phyloP scores from a whole-genome alignment of 805 yeast genomes.

The Cephaloascus fragrans region DNA sequence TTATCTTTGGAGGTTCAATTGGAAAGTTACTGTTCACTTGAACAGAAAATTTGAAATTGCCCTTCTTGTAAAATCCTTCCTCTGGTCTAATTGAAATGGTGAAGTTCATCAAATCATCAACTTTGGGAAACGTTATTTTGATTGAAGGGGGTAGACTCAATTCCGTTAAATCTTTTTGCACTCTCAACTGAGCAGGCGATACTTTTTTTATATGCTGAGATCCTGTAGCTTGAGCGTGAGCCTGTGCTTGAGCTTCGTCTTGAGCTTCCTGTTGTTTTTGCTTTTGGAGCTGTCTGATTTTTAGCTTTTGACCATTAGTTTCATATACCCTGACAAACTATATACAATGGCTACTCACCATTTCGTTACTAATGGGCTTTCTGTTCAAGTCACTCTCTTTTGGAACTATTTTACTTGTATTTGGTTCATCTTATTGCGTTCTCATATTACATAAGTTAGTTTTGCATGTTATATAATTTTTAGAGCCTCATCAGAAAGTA shows the following conservation, averaged over 20 bases:
- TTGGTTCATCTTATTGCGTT: too few species aligned
- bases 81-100: conserved; percentile 50
- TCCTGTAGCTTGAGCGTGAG: neutral
- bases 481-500: too few species aligned
- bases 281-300: conserved; percentile 15
- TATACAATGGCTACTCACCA: conserved; percentile 2
- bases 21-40: conserved; percentile 68
- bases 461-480: too few species aligned
- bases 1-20: conserved; percentile 84
- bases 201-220: neutral
- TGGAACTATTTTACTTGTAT: too few species aligned
- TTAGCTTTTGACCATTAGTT: conserved; percentile 9
- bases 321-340: neutral
- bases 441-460: too few species aligned
- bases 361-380: too few species aligned
- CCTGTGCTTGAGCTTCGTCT: neutral
- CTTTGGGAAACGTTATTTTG: conserved; percentile 38
- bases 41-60: conserved; percentile 62
- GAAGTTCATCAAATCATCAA: conserved; percentile 53
- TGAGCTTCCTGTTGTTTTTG: conserved; percentile 3
- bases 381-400: too few species aligned
- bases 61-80: conserved; percentile 65
- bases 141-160: conserved; percentile 53
- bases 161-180: conserved; percentile 70
- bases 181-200: conserved; percentile 57